Base-by-base conservation (phyloP, 2,329 filamentous ascomycete species). In the Ascochyta rabiei region DNA sequence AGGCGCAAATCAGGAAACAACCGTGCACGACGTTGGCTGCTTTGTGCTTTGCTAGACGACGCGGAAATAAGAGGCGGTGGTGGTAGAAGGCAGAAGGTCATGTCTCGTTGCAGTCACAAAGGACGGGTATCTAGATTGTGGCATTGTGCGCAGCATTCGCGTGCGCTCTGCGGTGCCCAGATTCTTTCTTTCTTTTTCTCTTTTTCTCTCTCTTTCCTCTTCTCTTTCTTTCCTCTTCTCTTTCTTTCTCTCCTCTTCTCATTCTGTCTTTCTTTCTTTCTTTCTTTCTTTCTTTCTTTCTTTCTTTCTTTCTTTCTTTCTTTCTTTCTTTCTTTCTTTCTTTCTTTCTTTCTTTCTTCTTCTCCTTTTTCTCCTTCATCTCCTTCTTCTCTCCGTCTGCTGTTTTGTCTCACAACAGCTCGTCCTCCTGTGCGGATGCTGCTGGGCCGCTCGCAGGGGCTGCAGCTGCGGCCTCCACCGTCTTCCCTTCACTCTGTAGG, bases 331-430 rank as follows among this genome's bases (percentile, higher is more conserved):
- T 42, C 26, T 44, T 31, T 10, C 28, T 18, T 28, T 15, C 21
- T 23, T 23, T n/a, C n/a, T n/a, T 21, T 42, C 26, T 44, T 31
- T 10, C 28, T 18, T 28, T 15, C 21, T 23, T 23, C n/a, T n/a
- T n/a, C n/a, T n/a, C n/a, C n/a, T n/a, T n/a, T n/a, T n/a, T n/a
- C n/a, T n/a, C 21, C 21, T 23, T 23, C 21, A 23, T 23, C 21
- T 23, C n/a, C n/a, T 21, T 42, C 26, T 44, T 31, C 8, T 30
- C 12, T 28, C 10, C 10, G 0, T 19, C 16, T 44, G 26, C 16
- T 19, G n/a, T 12, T 12, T 31, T 6, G 16, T n/a, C 47, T 66
- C 54, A 72, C 30, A 72, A 53, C 47, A 69, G 50, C 57, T 73
- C 69, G 23, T 73, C 69, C 48, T 66, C 66, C n/a, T 51, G 51